Conservation (phyloP, 169 alveolate species). For the Plasmodium yoelii region DNA sequence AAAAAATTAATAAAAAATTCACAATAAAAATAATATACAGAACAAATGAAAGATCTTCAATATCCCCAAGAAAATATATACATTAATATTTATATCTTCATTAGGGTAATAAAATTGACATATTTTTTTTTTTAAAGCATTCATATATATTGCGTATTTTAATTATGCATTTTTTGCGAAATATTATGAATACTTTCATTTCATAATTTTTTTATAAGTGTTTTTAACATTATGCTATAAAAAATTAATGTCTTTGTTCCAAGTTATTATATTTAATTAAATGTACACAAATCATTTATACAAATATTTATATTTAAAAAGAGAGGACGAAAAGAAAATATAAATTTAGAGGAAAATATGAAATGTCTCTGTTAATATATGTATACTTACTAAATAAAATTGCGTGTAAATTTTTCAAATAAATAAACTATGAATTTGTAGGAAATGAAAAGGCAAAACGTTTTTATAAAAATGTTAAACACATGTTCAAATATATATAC, state of each 20-base stretch:
- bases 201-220: background rate
- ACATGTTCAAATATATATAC: background rate
- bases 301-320: slow-evolving; percentile 3
- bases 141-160: background rate
- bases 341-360: background rate
- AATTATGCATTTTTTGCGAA: background rate
- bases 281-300: background rate
- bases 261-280: background rate
- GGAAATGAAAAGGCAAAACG: background rate
- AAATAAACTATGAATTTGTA: background rate
- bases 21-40: background rate
- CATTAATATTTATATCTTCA: background rate
- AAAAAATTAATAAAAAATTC: background rate
- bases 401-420: background rate
- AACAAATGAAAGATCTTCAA: background rate
- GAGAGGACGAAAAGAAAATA: background rate
- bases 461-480: background rate
- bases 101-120: slow-evolving; percentile 8
- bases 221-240: background rate
- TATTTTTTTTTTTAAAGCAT: background rate
- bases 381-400: background rate
- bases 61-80: slow-evolving; percentile 1
- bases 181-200: background rate
- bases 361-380: background rate
- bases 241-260: slow-evolving; percentile 1